These are phyloP conservation scores for Agroathelia rolfsii DNA, from an alignment of 1,284 basidiomycete species.

Conservation along the genomic window DNA sequence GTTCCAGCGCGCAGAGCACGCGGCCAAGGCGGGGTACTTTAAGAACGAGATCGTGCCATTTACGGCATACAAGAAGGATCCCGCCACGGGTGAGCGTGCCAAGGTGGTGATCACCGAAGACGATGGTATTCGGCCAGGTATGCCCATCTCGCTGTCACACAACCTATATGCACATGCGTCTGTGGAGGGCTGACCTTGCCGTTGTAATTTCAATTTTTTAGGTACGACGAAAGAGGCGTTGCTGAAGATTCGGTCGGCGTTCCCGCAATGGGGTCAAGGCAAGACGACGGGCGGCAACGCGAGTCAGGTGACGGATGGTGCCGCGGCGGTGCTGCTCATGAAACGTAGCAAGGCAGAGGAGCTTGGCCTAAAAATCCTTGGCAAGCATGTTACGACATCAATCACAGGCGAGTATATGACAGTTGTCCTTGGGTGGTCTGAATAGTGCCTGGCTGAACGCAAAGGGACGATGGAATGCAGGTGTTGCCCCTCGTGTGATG, in stretches of 20 bases:
- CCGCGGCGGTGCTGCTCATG: constrained; percentile 82
- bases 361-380: constrained; percentile 66
- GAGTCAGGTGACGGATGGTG: constrained; percentile 81
- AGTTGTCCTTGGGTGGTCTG: constrained; percentile 4
- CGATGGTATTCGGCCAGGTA: constrained; percentile 80
- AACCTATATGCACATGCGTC: constrained; percentile 1
- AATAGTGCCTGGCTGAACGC: constrained; percentile 1
- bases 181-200: constrained; percentile 3
- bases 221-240: constrained; percentile 69
- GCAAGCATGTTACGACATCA: constrained; percentile 69
- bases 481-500: constrained; percentile 74
- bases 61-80: constrained; percentile 49
- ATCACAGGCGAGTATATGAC: constrained; percentile 45
- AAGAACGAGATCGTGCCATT: constrained; percentile 76
- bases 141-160: too few relatives aligned
- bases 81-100: constrained; percentile 41
- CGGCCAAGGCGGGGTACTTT: constrained; percentile 62
- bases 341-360: constrained; percentile 76
- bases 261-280: constrained; percentile 78
- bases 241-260: constrained; percentile 65
- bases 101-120: constrained; percentile 59
- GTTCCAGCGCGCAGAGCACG: constrained; percentile 67
- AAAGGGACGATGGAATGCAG: too few relatives aligned
- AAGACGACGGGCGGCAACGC: constrained; percentile 88
- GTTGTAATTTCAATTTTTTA: too few relatives aligned